A percentile compares a stretch with the other conserved stretches of the same genome.
phyloP scores from a whole-genome alignment of 495 filamentous ascomycete species.

The Schizothecium vesticola region DNA sequence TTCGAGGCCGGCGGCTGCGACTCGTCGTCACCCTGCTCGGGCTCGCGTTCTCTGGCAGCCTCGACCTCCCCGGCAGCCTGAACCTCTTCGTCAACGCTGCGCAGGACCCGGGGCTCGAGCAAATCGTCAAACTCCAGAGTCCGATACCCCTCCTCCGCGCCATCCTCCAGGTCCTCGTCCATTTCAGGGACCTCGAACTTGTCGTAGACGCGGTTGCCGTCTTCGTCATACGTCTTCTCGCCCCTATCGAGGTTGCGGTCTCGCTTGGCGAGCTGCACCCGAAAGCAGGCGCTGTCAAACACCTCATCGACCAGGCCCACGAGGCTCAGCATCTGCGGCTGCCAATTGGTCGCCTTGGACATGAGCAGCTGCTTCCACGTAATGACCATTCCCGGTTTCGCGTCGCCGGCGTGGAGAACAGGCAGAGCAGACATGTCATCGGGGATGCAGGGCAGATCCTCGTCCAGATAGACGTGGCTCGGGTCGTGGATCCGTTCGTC shows the following conservation, averaged over 20 bases:
- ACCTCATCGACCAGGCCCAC: conserved; percentile 57
- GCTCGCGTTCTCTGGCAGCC: background rate
- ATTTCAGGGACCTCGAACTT: conserved; percentile 42
- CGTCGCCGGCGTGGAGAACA: conserved; percentile 47
- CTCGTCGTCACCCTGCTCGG: background rate
- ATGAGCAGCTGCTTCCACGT: conserved; percentile 73
- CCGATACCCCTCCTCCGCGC: conserved; percentile 29
- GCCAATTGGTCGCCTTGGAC: conserved; percentile 70
- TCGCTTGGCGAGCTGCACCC: conserved; percentile 62
- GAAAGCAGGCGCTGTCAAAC: conserved; percentile 42
- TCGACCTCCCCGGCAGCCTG: background rate
- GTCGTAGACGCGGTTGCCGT: conserved; percentile 42
- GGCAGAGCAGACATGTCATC: conserved; percentile 53
- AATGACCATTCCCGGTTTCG: conserved; percentile 61
- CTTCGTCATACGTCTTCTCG: conserved; percentile 40
- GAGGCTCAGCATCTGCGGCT: conserved; percentile 63
- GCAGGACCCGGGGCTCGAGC: conserved; percentile 41
- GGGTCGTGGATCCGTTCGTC: conserved; percentile 15
- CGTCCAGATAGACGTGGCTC: conserved; percentile 33
- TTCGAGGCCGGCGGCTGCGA: background rate
- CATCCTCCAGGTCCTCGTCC: conserved; percentile 33
- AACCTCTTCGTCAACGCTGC: conserved; percentile 9
- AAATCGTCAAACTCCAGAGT: conserved; percentile 36
- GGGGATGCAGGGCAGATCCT: conserved; percentile 66
- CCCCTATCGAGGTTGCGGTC: conserved; percentile 54